Percentiles rank a stretch among this genome's conserved stretches.
phyloP scores from a whole-genome alignment of 306 rosid species.

The Trichosanthes truncata region DNA sequence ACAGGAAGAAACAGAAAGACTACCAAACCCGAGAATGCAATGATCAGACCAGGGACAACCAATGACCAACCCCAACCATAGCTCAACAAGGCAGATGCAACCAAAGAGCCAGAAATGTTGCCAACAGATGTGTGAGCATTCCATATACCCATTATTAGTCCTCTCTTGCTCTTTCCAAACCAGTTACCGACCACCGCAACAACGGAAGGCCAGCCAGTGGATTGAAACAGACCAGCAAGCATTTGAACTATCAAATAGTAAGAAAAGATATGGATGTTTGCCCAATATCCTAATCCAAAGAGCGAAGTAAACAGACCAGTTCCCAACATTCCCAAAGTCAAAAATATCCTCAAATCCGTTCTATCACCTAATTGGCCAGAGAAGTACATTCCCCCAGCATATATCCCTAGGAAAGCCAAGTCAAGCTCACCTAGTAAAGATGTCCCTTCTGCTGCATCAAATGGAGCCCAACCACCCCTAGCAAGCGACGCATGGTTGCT shows the following conservation, averaged over 20 bases:
- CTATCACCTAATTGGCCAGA: slow-evolving; percentile 95
- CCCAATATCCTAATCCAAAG: slow-evolving; percentile 87
- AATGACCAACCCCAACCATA: slow-evolving; percentile 99
- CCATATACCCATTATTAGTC: slow-evolving; percentile 97
- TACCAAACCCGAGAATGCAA: slow-evolving; percentile 45
- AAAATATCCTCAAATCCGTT: slow-evolving; percentile 61
- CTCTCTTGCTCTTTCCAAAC: slow-evolving; percentile 97
- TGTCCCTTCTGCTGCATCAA: slow-evolving; percentile 70
- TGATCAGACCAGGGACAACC: slow-evolving; percentile 66
- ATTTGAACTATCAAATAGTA: slow-evolving; percentile 62
- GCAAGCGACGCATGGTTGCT: slow-evolving; percentile 23
- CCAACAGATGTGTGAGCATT: slow-evolving; percentile 97
- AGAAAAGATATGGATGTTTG: slow-evolving; percentile 55
- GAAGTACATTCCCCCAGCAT: slow-evolving; percentile 90
- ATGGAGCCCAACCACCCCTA: slow-evolving; percentile 90
- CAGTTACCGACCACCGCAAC: slow-evolving; percentile 93
- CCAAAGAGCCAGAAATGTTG: slow-evolving; percentile 79
- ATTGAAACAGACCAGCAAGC: slow-evolving; percentile 92
- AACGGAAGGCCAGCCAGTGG: slow-evolving; percentile 97
- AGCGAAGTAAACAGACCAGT: slow-evolving; percentile 76
- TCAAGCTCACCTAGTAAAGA: slow-evolving; percentile 79
- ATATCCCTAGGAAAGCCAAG: slow-evolving; percentile 77
- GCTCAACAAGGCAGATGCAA: slow-evolving; percentile 73
- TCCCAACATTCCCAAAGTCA: slow-evolving; percentile 89
- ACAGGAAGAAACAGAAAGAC: slow-evolving; percentile 64